phyloP scores from a whole-genome alignment of 2,329 filamentous ascomycete species.

The Aspergillus eucalypticola region DNA sequence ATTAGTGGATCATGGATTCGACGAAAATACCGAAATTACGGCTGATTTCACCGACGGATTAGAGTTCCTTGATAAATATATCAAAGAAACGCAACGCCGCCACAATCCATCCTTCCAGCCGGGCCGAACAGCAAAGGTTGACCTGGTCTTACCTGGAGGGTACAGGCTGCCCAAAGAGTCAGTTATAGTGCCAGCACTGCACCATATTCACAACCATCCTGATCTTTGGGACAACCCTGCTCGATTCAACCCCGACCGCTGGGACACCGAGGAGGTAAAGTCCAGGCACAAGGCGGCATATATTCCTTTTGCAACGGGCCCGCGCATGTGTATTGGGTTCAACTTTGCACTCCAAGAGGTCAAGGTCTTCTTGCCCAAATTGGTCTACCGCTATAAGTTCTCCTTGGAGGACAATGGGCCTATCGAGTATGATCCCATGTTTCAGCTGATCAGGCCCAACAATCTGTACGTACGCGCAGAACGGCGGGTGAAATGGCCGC shows the following conservation, averaged over 20 bases:
- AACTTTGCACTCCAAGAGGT: slow-evolving; percentile 64
- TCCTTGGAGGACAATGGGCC: slow-evolving; percentile 49
- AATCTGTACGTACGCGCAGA: slow-evolving; percentile 25
- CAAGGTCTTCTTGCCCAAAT: slow-evolving; percentile 57
- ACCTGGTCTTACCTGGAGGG: slow-evolving; percentile 60
- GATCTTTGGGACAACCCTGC: slow-evolving; percentile 59
- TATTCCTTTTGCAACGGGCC: slow-evolving; percentile 60
- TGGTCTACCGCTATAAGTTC: slow-evolving; percentile 62
- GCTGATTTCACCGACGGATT: slow-evolving; percentile 46
- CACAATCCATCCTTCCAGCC: slow-evolving; percentile 65
- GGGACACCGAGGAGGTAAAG: slow-evolving; percentile 58
- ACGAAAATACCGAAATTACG: slow-evolving; percentile 37
- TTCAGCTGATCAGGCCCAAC: slow-evolving; percentile 29
- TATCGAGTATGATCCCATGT: slow-evolving; percentile 39
- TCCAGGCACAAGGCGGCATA: slow-evolving; percentile 55
- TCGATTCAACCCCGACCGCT: slow-evolving; percentile 61
- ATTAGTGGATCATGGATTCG: slow-evolving; percentile 52
- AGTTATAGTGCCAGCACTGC: slow-evolving; percentile 54
- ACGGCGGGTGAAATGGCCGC: slow-evolving; percentile 28
- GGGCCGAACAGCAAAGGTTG: slow-evolving; percentile 56
- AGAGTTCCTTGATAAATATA: slow-evolving; percentile 41
- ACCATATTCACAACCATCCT: slow-evolving; percentile 53
- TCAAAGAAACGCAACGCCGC: slow-evolving; percentile 62
- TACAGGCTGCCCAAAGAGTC: slow-evolving; percentile 56
- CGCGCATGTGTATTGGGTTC: slow-evolving; percentile 63